Base-by-base conservation (phyloP, 1,284 basidiomycete species). In the Afroboletus lepidellus region DNA sequence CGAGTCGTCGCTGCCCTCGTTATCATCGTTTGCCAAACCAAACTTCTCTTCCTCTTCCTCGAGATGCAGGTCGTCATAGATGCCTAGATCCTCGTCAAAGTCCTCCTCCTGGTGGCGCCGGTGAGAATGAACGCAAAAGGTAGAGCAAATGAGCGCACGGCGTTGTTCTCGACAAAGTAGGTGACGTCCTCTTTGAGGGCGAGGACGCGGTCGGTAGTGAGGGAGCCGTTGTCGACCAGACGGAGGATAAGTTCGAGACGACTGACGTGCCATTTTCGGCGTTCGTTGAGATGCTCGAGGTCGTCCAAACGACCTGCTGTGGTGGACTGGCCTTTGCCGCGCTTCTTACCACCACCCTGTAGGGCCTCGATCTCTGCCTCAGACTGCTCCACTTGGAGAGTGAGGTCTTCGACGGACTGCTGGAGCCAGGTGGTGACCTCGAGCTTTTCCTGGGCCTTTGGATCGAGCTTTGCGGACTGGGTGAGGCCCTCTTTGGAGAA, bases 401-500 rank as follows among this genome's bases (percentile, higher is more conserved):
- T 84, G 41, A 99, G 82, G 64, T 97, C 92, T 66, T 98, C 97
- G 49, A 98, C 93, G 66, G 86, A 87, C 32, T 77, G 78, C 57
- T 92, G 89, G 21, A 97, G 77, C 92, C 94, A 97, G 55, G 85
- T 75, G 39, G 90, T 87, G 53, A 89, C 85, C 66, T 98, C 95
- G 58, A 90, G 81, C 74, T 98, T 98, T 73, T 96, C 94, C 75
- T 96, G 93, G 57, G 97, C 94, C 69, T 92, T 94, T 46, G 97
- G 97, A 70, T 99, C 97, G 27, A 99, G 85, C 65, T 92, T 92
- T 41, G 93, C 84, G 5, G 94, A 94, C 51, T 95, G 93, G 58
- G 91, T 98, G 32, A 99, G 81, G 33, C 97, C 97, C 72, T 98
- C 97, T 73, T 99, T 99, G 29, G 95, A 98, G 75, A 99, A 99